Percentiles rank a stretch among this genome's conserved stretches.
Conservation (phyloP, 2,329 filamentous ascomycete species). For the Neospermospora avenae region DNA sequence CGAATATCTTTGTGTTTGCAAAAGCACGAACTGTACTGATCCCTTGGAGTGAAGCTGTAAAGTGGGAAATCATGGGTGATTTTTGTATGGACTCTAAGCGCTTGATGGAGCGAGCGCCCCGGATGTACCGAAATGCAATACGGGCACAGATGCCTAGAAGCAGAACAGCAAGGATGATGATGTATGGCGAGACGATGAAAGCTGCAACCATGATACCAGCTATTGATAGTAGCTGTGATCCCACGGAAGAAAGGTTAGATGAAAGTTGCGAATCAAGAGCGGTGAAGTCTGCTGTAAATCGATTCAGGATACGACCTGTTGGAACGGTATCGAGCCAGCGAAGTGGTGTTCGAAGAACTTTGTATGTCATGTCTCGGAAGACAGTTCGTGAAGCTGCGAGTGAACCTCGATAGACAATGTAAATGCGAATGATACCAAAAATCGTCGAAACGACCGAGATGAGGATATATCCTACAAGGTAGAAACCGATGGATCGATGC, state of each 20-base stretch:
- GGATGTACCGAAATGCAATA: conserved; percentile 48
- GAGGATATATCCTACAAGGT: conserved; percentile 62
- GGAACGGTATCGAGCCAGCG: conserved; percentile 79
- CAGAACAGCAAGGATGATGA: conserved; percentile 58
- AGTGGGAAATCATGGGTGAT: conserved; percentile 69
- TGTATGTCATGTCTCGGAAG: conserved; percentile 62
- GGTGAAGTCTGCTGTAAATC: conserved; percentile 75
- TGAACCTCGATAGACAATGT: conserved; percentile 59
- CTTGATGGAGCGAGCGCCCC: conserved; percentile 68
- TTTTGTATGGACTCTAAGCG: conserved; percentile 72
- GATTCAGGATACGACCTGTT: conserved; percentile 71
- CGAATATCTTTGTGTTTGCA: conserved; percentile 60
- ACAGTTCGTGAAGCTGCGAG: conserved; percentile 62
- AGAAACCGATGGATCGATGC: conserved; percentile 43
- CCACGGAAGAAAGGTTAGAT: conserved; percentile 57
- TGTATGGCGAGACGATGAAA: conserved; percentile 63
- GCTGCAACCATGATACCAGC: conserved; percentile 64
- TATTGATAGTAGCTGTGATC: conserved; percentile 56
- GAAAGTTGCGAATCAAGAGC: conserved; percentile 66
- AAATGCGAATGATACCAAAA: conserved; percentile 48
- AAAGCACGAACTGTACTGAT: conserved; percentile 75
- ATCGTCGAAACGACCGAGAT: conserved; percentile 55
- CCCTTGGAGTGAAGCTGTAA: conserved; percentile 67
- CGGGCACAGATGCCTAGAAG: conserved; percentile 44
- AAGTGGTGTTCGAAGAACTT: conserved; percentile 65